A percentile compares a stretch with the other conserved stretches of the same genome.
Evolutionary conservation across 257 asterid species (phyloP).

Genomic region (Solanum medicagineum): DNA sequence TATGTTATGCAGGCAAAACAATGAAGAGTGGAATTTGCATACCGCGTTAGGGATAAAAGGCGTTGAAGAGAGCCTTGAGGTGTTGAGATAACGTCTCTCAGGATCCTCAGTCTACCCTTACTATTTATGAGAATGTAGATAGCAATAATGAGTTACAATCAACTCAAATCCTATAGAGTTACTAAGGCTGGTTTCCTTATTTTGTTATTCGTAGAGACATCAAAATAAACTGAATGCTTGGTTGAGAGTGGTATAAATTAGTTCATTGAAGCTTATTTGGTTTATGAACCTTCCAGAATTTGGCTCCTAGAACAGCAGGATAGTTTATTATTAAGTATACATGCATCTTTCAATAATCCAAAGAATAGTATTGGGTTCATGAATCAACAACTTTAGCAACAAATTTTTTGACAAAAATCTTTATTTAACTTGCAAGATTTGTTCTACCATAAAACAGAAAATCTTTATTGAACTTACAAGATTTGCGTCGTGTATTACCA

Average conservation of each 20-base stretch:
- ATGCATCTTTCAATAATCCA: neutral
- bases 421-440: neutral
- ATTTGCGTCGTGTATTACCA: neutral
- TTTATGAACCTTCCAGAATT: neutral
- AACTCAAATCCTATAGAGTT: neutral
- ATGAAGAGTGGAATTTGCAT: neutral
- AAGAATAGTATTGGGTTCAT: neutral
- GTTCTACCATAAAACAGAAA: neutral
- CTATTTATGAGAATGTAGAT: neutral
- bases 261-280: neutral
- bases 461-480: neutral
- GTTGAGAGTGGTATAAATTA: neutral
- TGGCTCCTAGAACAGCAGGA: neutral
- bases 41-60: neutral
- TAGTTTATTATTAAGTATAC: neutral
- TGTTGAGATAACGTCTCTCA: neutral
- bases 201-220: neutral
- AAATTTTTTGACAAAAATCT: neutral
- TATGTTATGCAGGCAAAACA: conserved; percentile 3
- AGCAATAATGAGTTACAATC: neutral
- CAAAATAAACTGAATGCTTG: neutral
- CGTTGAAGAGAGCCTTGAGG: neutral
- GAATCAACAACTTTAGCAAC: neutral
- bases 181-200: neutral
- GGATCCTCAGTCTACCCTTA: neutral